These are phyloP conservation scores for Tylopilus microsporus DNA, from an alignment of 1,284 basidiomycete species.

Conservation along the genomic window DNA sequence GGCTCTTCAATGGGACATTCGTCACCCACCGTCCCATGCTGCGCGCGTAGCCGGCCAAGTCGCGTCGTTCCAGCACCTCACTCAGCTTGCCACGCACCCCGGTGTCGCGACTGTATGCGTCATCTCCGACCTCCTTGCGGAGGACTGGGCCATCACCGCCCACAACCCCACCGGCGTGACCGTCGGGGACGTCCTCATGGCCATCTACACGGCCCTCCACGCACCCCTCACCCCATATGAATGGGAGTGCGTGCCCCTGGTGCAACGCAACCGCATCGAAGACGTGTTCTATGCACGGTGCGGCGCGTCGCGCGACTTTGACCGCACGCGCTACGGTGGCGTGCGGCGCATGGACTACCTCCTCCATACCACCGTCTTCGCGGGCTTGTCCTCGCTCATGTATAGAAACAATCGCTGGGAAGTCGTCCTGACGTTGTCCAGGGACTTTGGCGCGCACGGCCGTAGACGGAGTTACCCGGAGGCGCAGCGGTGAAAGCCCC, in stretches of 20 bases:
- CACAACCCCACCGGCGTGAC: constrained; percentile 42
- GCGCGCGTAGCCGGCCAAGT: constrained; percentile 21
- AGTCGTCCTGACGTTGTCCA: constrained; percentile 42
- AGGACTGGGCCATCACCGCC: constrained; percentile 34
- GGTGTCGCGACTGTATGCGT: constrained; percentile 36
- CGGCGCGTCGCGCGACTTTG: constrained; percentile 30
- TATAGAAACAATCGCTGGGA: constrained; percentile 35
- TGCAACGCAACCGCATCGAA: constrained; percentile 40
- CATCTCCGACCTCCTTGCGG: constrained; percentile 43
- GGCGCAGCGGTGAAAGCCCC: background rate
- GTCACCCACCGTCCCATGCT: constrained; percentile 35
- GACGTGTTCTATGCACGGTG: constrained; percentile 42
- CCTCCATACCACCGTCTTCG: constrained; percentile 44
- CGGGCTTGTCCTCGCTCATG: constrained; percentile 42
- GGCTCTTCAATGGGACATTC: constrained; percentile 46
- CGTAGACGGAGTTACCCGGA: constrained; percentile 3
- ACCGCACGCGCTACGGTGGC: constrained; percentile 34
- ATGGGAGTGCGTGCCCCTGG: constrained; percentile 39
- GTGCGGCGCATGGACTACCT: constrained; percentile 47
- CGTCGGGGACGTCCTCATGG: constrained; percentile 43
- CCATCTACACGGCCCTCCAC: constrained; percentile 39
- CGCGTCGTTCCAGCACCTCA: constrained; percentile 30
- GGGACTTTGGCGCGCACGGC: constrained; percentile 17
- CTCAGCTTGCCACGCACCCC: constrained; percentile 41
- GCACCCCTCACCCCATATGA: constrained; percentile 37